Conservation (phyloP, 805 yeast genomes). For the Starmera pachycereana region DNA sequence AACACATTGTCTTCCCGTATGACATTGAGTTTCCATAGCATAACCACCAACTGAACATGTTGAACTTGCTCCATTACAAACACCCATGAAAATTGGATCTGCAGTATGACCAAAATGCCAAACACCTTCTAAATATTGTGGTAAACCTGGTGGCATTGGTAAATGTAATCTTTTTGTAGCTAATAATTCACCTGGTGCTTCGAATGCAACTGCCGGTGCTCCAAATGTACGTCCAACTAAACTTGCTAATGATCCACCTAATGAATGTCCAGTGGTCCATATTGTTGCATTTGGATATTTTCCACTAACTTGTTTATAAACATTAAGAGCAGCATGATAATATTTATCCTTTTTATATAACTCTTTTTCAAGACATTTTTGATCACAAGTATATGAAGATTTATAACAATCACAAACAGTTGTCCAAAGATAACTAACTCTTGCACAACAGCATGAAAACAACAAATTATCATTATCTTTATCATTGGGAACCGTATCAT, state of each 20-base stretch:
- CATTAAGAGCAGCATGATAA: constrained; percentile 67
- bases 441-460: constrained; percentile 93
- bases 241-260: constrained; percentile 82
- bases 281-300: constrained; percentile 63
- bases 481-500: constrained; percentile 76
- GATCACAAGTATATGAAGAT: constrained; percentile 78
- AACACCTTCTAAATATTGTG: constrained; percentile 64
- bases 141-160: constrained; percentile 88
- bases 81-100: constrained; percentile 94
- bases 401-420: constrained; percentile 93
- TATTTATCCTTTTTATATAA: constrained; percentile 67
- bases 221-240: constrained; percentile 85
- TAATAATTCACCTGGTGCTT: constrained; percentile 86
- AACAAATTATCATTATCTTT: constrained; percentile 79
- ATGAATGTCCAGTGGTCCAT: constrained; percentile 93
- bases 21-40: constrained; percentile 96
- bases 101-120: constrained; percentile 98
- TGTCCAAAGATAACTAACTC: constrained; percentile 84
- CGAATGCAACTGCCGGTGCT: constrained; percentile 79
- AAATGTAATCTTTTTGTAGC: constrained; percentile 79
- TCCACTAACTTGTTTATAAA: constrained; percentile 59
- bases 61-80: constrained; percentile 88
- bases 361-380: constrained; percentile 73
- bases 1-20: constrained; percentile 76
- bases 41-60: constrained; percentile 88